Evolutionary conservation across 208 protist genomes (phyloP).

Genomic region (Phytomonas serpens): DNA sequence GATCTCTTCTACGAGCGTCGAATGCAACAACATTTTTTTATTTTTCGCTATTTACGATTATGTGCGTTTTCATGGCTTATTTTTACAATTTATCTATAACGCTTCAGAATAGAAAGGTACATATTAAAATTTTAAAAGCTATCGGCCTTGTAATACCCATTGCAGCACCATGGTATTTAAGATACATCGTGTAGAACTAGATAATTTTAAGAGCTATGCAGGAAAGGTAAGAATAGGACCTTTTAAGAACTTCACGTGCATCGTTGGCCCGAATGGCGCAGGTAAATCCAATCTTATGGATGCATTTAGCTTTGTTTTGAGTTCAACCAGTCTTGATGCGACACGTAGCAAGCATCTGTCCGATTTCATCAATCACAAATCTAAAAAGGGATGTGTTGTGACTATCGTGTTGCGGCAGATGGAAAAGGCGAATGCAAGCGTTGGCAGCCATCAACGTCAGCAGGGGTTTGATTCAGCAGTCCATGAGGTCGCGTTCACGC

Average conservation of each 20-base stretch:
- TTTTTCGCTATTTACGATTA: conserved; percentile 9
- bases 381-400: conserved; percentile 49
- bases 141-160: background rate
- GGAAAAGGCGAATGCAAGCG: background rate
- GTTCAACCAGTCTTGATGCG: conserved; percentile 35
- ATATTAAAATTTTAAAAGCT: background rate
- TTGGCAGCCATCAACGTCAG: conserved; percentile 2
- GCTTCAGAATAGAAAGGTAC: background rate
- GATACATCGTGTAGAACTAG: conserved; percentile 88
- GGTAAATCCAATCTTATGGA: conserved; percentile 99
- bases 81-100: background rate
- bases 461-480: background rate
- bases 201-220: conserved; percentile 99
- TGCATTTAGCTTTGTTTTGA: conserved; percentile 97
- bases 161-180: conserved; percentile 41
- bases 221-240: conserved; percentile 93
- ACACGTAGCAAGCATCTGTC: conserved; percentile 76
- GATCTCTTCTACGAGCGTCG: no score
- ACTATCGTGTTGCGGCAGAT: conserved; percentile 68
- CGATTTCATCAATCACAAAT: conserved; percentile 91
- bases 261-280: conserved; percentile 98
- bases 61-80: background rate
- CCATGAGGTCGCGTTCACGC: conserved; percentile 72
- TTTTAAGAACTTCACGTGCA: conserved; percentile 96
- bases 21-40: conserved; percentile 15